These are phyloP conservation scores for Termitomyces heimii DNA, from an alignment of 768 basidiomycete genomes.

Conservation along the genomic window DNA sequence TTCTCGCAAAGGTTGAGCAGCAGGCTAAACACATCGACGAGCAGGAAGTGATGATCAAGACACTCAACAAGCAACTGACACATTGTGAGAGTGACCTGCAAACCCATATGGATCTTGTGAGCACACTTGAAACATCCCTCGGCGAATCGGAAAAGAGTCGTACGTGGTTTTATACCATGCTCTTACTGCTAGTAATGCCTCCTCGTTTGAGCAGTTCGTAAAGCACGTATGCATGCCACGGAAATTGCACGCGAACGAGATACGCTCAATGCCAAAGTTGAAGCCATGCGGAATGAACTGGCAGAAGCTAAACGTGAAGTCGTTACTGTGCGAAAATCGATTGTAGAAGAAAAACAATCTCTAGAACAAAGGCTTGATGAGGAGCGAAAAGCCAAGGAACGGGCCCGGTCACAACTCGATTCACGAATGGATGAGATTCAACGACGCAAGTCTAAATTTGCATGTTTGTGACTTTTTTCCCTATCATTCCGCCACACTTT, in stretches of 20 bases:
- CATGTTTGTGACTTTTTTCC: slow-evolving; percentile 57
- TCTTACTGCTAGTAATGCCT: slow-evolving; percentile 2
- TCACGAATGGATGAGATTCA: slow-evolving; percentile 81
- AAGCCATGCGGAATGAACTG: slow-evolving; percentile 65
- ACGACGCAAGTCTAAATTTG: slow-evolving; percentile 88
- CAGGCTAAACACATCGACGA: slow-evolving; percentile 75
- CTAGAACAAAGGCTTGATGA: slow-evolving; percentile 80
- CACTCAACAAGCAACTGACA: slow-evolving; percentile 87
- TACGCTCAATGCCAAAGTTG: slow-evolving; percentile 57
- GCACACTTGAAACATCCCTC: slow-evolving; percentile 76
- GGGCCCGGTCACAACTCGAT: slow-evolving; percentile 82
- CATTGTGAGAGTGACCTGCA: slow-evolving; percentile 91
- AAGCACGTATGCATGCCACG: slow-evolving; percentile 90
- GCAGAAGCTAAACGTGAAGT: slow-evolving; percentile 78
- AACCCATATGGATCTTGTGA: slow-evolving; percentile 86
- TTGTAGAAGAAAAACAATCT: slow-evolving; percentile 86
- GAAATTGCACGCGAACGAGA: slow-evolving; percentile 87
- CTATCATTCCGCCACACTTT: slow-evolving; percentile 5
- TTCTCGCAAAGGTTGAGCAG: slow-evolving; percentile 56
- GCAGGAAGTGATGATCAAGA: slow-evolving; percentile 89
- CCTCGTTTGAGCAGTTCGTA: slow-evolving; percentile 55
- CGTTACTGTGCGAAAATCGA: slow-evolving; percentile 65
- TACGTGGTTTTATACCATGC: slow-evolving; percentile 35
- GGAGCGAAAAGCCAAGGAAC: slow-evolving; percentile 85
- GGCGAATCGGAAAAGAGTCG: slow-evolving; percentile 92